These are phyloP conservation scores for Pleurotus djamor DNA, from an alignment of 768 basidiomycete species.

Conservation along the genomic window DNA sequence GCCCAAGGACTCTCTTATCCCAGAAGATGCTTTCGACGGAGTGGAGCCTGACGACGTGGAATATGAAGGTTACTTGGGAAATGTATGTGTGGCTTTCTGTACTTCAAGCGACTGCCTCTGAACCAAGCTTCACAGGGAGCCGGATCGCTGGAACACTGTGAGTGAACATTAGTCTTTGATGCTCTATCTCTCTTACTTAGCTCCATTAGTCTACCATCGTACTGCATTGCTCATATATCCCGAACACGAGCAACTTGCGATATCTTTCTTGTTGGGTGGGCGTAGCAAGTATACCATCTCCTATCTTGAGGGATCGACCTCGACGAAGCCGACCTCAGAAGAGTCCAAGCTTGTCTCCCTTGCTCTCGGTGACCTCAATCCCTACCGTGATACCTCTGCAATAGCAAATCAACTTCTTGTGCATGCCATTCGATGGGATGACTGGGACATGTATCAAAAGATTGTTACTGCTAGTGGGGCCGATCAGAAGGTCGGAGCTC, in stretches of 20 bases:
- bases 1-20: conserved; percentile 24
- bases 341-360: conserved; percentile 4
- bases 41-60: conserved; percentile 28
- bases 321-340: conserved; percentile 12
- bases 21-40: conserved; percentile 29
- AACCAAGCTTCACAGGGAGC: conserved; percentile 14
- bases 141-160: conserved; percentile 27
- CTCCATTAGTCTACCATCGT: conserved; percentile 19
- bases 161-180: conserved; percentile 12
- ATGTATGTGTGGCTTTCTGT: conserved; percentile 28
- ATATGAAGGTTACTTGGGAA: conserved; percentile 39
- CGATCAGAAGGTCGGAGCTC: conserved; percentile 5
- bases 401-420: conserved; percentile 9
- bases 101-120: background rate
- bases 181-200: too few species aligned
- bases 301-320: conserved; percentile 12
- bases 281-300: conserved; percentile 17
- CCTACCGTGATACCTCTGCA: too few species aligned
- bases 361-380: background rate
- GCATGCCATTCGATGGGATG: conserved; percentile 24
- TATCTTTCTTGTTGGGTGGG: conserved; percentile 13
- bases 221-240: conserved; percentile 29
- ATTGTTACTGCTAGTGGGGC: conserved; percentile 15
- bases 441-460: conserved; percentile 21
- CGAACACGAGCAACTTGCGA: conserved; percentile 14